Evolutionary conservation across 2,329 filamentous ascomycete genomes (phyloP), one percentile per base, ranked within the genome.

Genomic region (Claviceps digitariae): DNA sequence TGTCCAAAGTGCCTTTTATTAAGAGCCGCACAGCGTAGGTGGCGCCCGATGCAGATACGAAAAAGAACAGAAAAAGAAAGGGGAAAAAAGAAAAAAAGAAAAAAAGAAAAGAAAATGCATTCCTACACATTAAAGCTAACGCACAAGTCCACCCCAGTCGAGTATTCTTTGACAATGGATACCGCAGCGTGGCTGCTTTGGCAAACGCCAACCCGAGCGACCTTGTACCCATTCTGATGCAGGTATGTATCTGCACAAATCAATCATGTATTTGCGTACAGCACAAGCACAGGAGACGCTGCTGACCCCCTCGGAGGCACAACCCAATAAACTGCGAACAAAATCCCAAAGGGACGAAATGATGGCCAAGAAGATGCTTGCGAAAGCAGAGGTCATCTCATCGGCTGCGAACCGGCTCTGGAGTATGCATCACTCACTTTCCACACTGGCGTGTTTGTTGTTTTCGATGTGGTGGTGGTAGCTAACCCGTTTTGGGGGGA

Each of bases 141-240:
- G 31, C 48, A 9, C 5, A 38, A 36, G 20, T 48, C 53, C 57
- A 55, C 49, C 57, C 36, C 47, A 71, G 68, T 4, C 64, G 78
- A 15, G 73, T 88, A 6, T 84, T 90, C 56, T 86, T 85, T 74
- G 86, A 90, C 54, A 88, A 85, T 63, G 86, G 86, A 1, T 85
- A 85, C 61, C 83, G 79, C 60, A 83, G 78, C 25, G 70, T 89
- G 29, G 80, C 81, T 38, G 74, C 79, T 3, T 72, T 90, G 48
- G 84, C 86, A 4, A 85, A 85, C 58, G 83, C 85, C 0, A 77
- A 85, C 56, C 76, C 82, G 0, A 75, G 75, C 55, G 84, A 87
- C 57, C 70, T 90, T 25, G 72, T 88, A 2, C 84, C 84, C 7
- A 70, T 90, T n/a, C 69, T 90, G 50, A 77, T 86, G 72, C 83